phyloP scores from a whole-genome alignment of 345 rosid species.

The Sisymbrium altissimum region DNA sequence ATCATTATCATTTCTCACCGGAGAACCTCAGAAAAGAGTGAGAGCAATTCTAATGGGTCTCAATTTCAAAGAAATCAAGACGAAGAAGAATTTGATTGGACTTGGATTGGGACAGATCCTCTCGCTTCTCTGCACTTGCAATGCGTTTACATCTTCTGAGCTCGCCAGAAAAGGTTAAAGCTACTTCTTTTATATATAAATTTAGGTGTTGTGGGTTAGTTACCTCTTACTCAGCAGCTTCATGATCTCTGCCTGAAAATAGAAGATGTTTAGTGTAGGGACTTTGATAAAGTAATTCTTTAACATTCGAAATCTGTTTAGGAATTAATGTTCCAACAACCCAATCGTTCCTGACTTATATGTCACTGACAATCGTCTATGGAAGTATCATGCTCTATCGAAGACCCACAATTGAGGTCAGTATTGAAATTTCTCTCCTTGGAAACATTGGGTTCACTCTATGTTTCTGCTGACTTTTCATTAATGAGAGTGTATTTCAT shows the following conservation, averaged over 20 bases:
- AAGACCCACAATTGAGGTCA: constrained; percentile 48
- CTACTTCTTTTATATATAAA: not conserved
- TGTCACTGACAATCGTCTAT: constrained; percentile 45
- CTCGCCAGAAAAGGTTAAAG: constrained; percentile 62
- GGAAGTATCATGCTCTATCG: constrained; percentile 49
- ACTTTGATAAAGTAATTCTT: too few relatives aligned
- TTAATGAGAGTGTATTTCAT: not conserved
- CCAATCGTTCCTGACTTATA: constrained; percentile 52
- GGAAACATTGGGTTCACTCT: constrained; percentile 3
- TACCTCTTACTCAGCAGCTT: not conserved
- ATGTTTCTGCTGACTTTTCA: not conserved
- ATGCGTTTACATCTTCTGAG: constrained; percentile 55
- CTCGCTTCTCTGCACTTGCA: constrained; percentile 57
- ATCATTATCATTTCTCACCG: not conserved
- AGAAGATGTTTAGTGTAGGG: too few relatives aligned
- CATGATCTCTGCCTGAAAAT: not conserved
- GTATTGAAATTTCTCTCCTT: not conserved
- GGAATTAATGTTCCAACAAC: constrained; percentile 63
- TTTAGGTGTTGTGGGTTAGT: not conserved
- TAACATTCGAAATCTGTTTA: not conserved
- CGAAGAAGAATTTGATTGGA: constrained; percentile 54
- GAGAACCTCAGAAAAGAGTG: not conserved
- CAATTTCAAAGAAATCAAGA: constrained; percentile 42
- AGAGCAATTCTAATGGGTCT: constrained; percentile 27
- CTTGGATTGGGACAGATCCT: constrained; percentile 79